Base-by-base conservation (phyloP, 2,329 filamentous ascomycete genomes). In the Dryadomyces sulphureus region DNA sequence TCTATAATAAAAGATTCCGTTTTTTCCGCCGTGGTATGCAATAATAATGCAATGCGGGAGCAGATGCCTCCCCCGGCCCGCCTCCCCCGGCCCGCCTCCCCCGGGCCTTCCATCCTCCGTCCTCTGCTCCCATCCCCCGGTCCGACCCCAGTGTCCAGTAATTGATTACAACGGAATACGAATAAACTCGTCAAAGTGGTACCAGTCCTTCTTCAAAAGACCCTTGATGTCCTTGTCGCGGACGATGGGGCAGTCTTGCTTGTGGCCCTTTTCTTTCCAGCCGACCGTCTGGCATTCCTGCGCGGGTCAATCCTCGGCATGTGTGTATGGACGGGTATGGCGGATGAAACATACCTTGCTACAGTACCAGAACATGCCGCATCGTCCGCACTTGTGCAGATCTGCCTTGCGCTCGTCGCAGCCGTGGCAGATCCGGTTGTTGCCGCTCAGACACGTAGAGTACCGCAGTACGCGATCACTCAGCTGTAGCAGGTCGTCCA, bases 331-430 rank as follows among this genome's bases (percentile, higher is more conserved):
- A 21, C 12, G 5, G 25, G 21, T 24, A n/a, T 7, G n/a, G 20
- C 5, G 34, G 4, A 17, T 19, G 7, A 19, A 25, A 39, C 43
- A 12, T 11, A 39, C 43, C 43, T 39, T 45, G 27, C 25, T 41
- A 20, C 44, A 45, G 27, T 45, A 45, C 36, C 25, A 45, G 27
- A 40, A 45, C 44, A 45, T 40, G 25, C n/a, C n/a, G 16, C 44
- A 45, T 16, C 35, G 22, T 7, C 27, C 19, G 14, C 44, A 45
- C 38, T 24, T 45, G 5, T 40, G 36, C 44, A 45, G 16, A 2
- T 17, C 16, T 2, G 8, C 22, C 20, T 27, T 25, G 8, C 17
- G 5, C 30, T 17, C 20, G 20, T 41, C 44, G 20, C 44, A 45
- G 27, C 44, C 44, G 19, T 45, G 44, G 25, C 44, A 45, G 11